Evolutionary conservation across 1,139 yeast genomes (phyloP), one percentile per base, ranked within the genome.

Genomic region (Cylindricascospora bacillispora): DNA sequence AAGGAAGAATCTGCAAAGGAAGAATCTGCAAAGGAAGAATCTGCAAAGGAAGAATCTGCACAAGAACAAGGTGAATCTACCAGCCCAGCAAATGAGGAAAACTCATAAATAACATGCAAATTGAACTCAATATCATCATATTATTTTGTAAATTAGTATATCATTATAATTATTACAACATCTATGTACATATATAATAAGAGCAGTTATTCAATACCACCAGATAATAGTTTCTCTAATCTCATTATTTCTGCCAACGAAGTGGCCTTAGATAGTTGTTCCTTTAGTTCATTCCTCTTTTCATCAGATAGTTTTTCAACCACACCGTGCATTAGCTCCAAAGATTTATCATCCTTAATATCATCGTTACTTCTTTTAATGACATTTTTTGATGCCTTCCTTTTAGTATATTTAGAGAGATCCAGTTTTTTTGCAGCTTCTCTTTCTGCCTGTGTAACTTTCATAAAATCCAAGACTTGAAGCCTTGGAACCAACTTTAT

Each of bases 221-320:
- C 55, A 6, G 56, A 40, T 3, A 53, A 36, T 24, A 51, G 27
- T 23, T 59, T 57, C 49, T 82, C 93, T 17, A 85, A 68, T 30
- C 71, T 57, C 39, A 77, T 82, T 10, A 85, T 77, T 41, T 85
- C 95, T 10, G 67, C 79, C 36, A 85, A 52, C 31, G 76, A 73
- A 4, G 71, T 63, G 1, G 95, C 93, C 21, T 56, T 58, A 32
- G 65, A 65, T 33, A 85, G 58, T 35, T 71, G 66, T 28, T 59
- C 52, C 39, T 74, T 62, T 29, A 85, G 54, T 31, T 57, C 56
- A 11, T 54, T 54, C 37, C 64, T 67, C 17, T 36, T 43, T 31
- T 77, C 83, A 10, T 65, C 71, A 1, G 74, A 61, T 40, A 81
- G 57, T 35, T 64, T 67, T 21, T 56, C 50, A 13, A 61, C 55